Base-by-base conservation (phyloP, 164 flowering plant genomes). In the Warburgia ugandensis region DNA sequence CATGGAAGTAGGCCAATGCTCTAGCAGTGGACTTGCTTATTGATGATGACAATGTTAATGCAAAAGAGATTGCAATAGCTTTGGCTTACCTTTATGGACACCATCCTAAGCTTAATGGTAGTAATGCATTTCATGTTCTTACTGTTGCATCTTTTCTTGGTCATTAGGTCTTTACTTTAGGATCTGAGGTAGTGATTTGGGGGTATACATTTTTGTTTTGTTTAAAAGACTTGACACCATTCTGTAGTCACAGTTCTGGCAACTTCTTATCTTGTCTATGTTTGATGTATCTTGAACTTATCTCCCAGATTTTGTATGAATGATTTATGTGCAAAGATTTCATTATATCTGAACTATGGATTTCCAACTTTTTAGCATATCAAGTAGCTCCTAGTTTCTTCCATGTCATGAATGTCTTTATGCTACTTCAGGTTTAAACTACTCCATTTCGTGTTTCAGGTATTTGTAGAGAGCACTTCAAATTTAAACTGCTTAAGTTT, bases 111-210 rank as follows among this genome's bases (percentile, higher is more conserved):
- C 84, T 94, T 62, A 84, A 80, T 68, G 96, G 84, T 54, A 70
- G 56, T 47, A 94, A 82, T 65, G 99, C 99, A 26, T 94, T 86
- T 58, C 92, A 97, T 26, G 97, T 94, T 66, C 80, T 94, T 59
- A 97, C 97, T 55, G 96, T 92, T 59, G 97, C 97, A 48, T 94
- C 97, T 5, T 89, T 94, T 77, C 97, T 89, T 56, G 97, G 89
- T 61, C 96, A 88, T 62, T 91, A 92, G 96, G 99, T 91, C 68
- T 28, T 3, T 2, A n/a, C n/a, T n/a, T n/a, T n/a, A n/a, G n/a
- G n/a, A n/a, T n/a, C n/a, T n/a, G n/a, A n/a, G n/a, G n/a, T n/a
- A n/a, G n/a, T n/a, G n/a, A n/a, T n/a, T n/a, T n/a, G n/a, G n/a
- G n/a, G n/a, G n/a, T n/a, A n/a, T n/a, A n/a, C n/a, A n/a, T n/a